phyloP scores from a whole-genome alignment of 805 yeast species.

The Myxozyma kluyveri region DNA sequence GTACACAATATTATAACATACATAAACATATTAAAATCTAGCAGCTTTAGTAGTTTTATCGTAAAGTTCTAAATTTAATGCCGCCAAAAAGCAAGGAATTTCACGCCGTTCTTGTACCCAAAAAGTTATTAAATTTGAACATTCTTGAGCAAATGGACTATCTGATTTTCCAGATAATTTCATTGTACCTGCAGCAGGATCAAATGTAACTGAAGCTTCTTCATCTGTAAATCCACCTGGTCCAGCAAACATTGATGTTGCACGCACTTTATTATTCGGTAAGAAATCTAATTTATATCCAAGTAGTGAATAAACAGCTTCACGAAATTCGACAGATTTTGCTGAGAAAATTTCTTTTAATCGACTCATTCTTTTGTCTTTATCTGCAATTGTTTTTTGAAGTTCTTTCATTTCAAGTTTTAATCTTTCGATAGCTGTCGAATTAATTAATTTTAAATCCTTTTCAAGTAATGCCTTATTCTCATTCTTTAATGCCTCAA shows the following conservation, averaged over 20 bases:
- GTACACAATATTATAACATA: not conserved
- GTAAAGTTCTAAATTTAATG: conserved; percentile 64
- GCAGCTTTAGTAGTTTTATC: conserved; percentile 41
- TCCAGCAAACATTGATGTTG: conserved; percentile 47
- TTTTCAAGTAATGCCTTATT: conserved; percentile 52
- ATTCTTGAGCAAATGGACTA: conserved; percentile 38
- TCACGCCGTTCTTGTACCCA: conserved; percentile 71
- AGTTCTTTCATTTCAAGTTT: conserved; percentile 51
- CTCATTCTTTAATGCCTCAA: conserved; percentile 55
- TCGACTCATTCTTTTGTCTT: conserved; percentile 53
- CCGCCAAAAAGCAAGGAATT: conserved; percentile 74
- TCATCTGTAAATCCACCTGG: conserved; percentile 32
- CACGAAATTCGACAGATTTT: conserved; percentile 69
- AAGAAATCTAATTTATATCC: conserved; percentile 74
- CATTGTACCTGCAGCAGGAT: conserved; percentile 52
- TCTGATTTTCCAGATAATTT: conserved; percentile 45
- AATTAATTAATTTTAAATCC: conserved; percentile 49
- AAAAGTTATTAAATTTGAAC: conserved; percentile 54
- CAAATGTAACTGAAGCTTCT: conserved; percentile 52
- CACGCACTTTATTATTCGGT: conserved; percentile 54
- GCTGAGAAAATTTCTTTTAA: conserved; percentile 50
- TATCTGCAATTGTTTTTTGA: conserved; percentile 48
- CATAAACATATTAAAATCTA: not conserved
- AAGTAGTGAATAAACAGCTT: conserved; percentile 61
- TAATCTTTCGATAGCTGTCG: conserved; percentile 60